phyloP scores from a whole-genome alignment of 805 yeast species.

The Danielozyma ontarioensis region DNA sequence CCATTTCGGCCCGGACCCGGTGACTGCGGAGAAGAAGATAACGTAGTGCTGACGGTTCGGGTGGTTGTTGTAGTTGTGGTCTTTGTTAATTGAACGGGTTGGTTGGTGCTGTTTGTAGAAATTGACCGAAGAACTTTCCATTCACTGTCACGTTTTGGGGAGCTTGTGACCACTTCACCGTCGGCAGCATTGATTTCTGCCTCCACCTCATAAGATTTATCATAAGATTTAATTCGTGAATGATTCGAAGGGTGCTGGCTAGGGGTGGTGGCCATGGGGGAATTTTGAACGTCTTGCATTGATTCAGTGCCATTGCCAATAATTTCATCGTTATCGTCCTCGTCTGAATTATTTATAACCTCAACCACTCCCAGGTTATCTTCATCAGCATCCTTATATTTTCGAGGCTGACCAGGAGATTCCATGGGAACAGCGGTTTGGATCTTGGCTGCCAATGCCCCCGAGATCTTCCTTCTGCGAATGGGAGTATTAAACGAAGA shows the following conservation, averaged over 20 bases:
- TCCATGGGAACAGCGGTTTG: slow-evolving; percentile 82
- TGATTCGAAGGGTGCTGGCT: slow-evolving; percentile 1
- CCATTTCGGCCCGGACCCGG: slow-evolving; percentile 12
- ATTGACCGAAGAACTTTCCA: slow-evolving; percentile 39
- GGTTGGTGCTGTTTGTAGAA: slow-evolving; percentile 26
- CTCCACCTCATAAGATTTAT: slow-evolving; percentile 9
- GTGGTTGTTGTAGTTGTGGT: slow-evolving; percentile 46
- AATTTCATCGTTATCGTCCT: slow-evolving; percentile 20
- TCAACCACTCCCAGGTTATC: slow-evolving; percentile 1
- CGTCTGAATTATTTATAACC: slow-evolving; percentile 37
- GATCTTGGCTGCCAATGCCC: slow-evolving; percentile 62
- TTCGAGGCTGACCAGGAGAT: slow-evolving; percentile 97
- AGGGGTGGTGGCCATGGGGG: slow-evolving; percentile 6
- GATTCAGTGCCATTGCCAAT: slow-evolving; percentile 11
- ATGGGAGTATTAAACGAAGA: slow-evolving; percentile 68
- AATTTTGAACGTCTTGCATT: slow-evolving; percentile 17
- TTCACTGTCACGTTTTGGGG: slow-evolving; percentile 22
- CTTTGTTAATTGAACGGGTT: slow-evolving; percentile 36
- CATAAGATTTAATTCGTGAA: too few relatives aligned
- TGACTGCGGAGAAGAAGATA: slow-evolving; percentile 29
- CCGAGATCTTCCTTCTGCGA: slow-evolving; percentile 59
- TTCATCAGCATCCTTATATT: slow-evolving; percentile 38
- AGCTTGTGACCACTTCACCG: slow-evolving; percentile 8
- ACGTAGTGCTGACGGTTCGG: slow-evolving; percentile 41
- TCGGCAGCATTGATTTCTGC: slow-evolving; percentile 8